Evolutionary conservation across 768 basidiomycete species (phyloP).

Genomic region (Russula ochroleuca): DNA sequence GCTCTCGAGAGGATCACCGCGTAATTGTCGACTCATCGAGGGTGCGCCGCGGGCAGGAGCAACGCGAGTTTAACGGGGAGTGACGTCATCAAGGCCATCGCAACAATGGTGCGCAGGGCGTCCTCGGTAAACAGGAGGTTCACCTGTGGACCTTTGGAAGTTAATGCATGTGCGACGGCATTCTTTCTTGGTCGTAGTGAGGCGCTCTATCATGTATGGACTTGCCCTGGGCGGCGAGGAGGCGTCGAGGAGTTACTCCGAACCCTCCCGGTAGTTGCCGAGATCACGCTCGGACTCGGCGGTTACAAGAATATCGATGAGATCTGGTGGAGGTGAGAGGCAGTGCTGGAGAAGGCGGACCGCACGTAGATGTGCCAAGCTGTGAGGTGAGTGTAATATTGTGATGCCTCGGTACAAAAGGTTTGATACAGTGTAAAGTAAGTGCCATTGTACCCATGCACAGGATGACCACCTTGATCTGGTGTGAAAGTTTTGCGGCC

Average conservation of each 20-base stretch:
- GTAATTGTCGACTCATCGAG: conserved; percentile 52
- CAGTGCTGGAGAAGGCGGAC: conserved; percentile 44
- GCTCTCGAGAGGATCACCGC: conserved; percentile 66
- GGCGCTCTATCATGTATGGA: conserved; percentile 72
- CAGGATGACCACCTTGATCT: too few species aligned
- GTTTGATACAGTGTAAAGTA: background rate
- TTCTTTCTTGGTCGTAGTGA: conserved; percentile 42
- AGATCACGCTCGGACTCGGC: conserved; percentile 57
- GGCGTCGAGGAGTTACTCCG: conserved; percentile 74
- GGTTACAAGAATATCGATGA: conserved; percentile 59
- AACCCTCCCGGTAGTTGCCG: conserved; percentile 63
- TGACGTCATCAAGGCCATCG: conserved; percentile 81
- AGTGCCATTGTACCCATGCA: too few species aligned
- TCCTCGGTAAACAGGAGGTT: conserved; percentile 51
- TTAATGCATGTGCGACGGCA: background rate
- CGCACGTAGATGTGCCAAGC: background rate
- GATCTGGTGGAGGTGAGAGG: conserved; percentile 55
- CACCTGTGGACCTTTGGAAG: background rate
- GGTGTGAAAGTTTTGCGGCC: background rate
- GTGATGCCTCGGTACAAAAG: background rate
- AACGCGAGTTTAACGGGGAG: too few species aligned
- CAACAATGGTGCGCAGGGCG: conserved; percentile 75
- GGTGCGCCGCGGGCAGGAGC: conserved; percentile 51
- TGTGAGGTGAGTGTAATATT: background rate
- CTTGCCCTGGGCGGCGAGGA: conserved; percentile 63